phyloP scores from a whole-genome alignment of 2,329 filamentous ascomycete genomes.

The Zarea fungicola region DNA sequence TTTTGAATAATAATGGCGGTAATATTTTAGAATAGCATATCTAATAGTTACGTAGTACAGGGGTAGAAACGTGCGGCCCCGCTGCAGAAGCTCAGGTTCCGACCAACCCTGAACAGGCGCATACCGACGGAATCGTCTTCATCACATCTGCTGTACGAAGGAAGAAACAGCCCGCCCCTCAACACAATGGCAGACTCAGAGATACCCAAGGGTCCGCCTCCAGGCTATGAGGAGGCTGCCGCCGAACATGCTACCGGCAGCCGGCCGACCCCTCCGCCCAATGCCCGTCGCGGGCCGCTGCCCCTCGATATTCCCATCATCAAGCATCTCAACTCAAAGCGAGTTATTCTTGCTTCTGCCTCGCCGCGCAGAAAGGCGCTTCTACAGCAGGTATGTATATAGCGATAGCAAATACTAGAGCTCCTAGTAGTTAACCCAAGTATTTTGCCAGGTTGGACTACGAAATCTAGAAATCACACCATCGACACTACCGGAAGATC shows the following conservation, averaged over 20 bases:
- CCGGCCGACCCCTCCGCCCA: slow-evolving; percentile 19
- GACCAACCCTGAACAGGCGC: background rate
- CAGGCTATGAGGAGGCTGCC: slow-evolving; percentile 40
- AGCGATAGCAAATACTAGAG: slow-evolving; percentile 7
- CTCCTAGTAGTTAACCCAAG: background rate
- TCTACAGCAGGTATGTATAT: slow-evolving; percentile 56
- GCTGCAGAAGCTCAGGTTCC: background rate
- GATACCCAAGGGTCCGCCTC: slow-evolving; percentile 28
- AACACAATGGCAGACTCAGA: slow-evolving; percentile 26
- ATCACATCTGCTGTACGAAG: background rate
- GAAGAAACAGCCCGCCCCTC: slow-evolving; percentile 22
- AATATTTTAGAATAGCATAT: no score
- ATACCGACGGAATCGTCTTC: background rate
- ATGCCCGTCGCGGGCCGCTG: slow-evolving; percentile 45
- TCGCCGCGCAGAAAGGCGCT: slow-evolving; percentile 82
- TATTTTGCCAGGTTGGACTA: slow-evolving; percentile 72
- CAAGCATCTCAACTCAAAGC: slow-evolving; percentile 66
- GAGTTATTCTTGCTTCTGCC: slow-evolving; percentile 84
- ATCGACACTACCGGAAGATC: slow-evolving; percentile 77
- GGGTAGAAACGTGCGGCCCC: background rate
- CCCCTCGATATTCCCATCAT: slow-evolving; percentile 79
- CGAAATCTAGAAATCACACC: slow-evolving; percentile 77
- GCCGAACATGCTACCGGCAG: slow-evolving; percentile 29
- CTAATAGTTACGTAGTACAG: no score
- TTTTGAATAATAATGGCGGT: no score